Conservation (phyloP, 805 yeast genomes). For the Lachancea quebecensis region DNA sequence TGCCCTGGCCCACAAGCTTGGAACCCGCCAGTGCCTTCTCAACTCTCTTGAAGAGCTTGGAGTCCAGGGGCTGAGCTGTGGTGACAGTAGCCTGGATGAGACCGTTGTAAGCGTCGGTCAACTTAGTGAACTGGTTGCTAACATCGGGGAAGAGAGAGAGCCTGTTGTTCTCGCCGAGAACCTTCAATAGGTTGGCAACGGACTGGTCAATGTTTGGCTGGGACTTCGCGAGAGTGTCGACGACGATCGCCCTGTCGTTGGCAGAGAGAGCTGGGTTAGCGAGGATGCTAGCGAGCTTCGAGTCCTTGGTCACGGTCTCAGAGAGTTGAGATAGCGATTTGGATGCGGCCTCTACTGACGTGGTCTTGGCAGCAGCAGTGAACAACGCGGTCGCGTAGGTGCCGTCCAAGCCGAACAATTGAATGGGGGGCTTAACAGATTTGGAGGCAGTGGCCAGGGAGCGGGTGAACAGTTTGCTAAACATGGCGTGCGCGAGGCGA, state of each 20-base stretch:
- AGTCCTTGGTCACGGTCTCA: conserved; percentile 49
- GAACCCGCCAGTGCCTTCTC: conserved; percentile 74
- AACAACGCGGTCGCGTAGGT: conserved; percentile 94
- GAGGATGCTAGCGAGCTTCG: conserved; percentile 55
- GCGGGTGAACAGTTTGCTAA: conserved; percentile 58
- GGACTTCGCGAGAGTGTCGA: conserved; percentile 44
- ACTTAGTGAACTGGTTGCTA: conserved; percentile 61
- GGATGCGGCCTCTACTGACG: conserved; percentile 65
- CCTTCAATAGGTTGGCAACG: conserved; percentile 71
- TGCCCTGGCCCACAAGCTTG: conserved; percentile 73
- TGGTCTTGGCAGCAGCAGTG: conserved; percentile 81
- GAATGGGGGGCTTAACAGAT: conserved; percentile 77
- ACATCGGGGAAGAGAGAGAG: conserved; percentile 60
- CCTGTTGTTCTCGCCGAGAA: conserved; percentile 93
- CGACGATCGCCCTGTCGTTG: conserved; percentile 67
- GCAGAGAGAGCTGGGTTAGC: conserved; percentile 77
- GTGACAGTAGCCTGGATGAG: conserved; percentile 89
- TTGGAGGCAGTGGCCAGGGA: conserved; percentile 58
- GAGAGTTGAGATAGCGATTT: conserved; percentile 55
- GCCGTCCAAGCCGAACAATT: conserved; percentile 91
- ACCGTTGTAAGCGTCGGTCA: conserved; percentile 86
- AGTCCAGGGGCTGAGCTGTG: conserved; percentile 78
- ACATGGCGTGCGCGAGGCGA: conserved; percentile 32
- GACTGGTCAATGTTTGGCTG: conserved; percentile 54
- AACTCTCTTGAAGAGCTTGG: conserved; percentile 69